Percentiles rank a stretch among this genome's conserved stretches.
phyloP scores from a whole-genome alignment of 331 rosid species.

The Ulmus americana region DNA sequence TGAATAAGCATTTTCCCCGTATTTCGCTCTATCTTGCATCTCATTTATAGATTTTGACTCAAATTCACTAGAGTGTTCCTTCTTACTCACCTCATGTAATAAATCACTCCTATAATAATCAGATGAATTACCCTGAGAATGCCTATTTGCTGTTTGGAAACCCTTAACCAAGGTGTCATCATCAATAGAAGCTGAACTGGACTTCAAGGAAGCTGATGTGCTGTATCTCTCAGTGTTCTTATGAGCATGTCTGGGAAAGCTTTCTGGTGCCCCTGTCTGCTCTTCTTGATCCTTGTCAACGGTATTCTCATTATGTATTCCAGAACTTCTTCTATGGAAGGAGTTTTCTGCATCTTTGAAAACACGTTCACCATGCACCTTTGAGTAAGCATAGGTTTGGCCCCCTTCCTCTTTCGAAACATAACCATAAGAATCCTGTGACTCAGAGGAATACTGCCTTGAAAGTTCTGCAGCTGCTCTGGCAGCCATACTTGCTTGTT shows the following conservation, averaged over 20 bases:
- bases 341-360: constrained; percentile 27
- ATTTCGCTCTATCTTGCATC: constrained; percentile 26
- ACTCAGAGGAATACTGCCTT: constrained; percentile 55
- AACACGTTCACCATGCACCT: constrained; percentile 27
- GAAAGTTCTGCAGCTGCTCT: constrained; percentile 97
- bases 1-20: constrained; percentile 37
- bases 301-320: constrained; percentile 26
- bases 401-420: constrained; percentile 38
- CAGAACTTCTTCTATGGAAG: constrained; percentile 29
- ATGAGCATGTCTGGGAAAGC: constrained; percentile 26
- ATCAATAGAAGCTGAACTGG: constrained; percentile 27
- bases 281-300: constrained; percentile 30
- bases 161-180: constrained; percentile 22
- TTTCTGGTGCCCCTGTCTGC: constrained; percentile 25
- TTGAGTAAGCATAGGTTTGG: constrained; percentile 25
- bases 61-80: constrained; percentile 33
- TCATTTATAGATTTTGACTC: constrained; percentile 34
- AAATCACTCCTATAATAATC: constrained; percentile 32
- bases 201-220: constrained; percentile 33
- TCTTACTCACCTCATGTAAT: constrained; percentile 26
- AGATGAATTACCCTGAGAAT: constrained; percentile 38
- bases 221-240: constrained; percentile 28
- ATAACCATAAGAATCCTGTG: constrained; percentile 32
- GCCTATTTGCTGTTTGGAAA: constrained; percentile 32
- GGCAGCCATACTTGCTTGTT: constrained; percentile 87